Conservation (phyloP, 345 rosid genomes). For the Lenwebbia sp. region DNA sequence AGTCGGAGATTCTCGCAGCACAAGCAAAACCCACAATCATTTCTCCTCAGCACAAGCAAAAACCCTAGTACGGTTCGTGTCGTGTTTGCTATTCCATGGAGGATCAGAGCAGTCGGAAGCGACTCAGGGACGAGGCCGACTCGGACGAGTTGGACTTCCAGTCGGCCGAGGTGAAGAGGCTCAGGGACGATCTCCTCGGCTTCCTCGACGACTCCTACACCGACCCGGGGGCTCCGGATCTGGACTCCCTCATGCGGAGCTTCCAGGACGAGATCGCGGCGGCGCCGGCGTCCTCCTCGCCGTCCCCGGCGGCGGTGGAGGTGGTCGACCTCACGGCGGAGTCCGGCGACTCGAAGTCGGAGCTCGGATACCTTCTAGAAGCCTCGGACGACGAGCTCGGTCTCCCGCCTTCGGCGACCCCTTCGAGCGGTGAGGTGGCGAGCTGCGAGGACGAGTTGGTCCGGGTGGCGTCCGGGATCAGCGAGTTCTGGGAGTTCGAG, state of each 20-base stretch:
- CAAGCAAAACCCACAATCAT: background rate
- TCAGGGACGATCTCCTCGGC: conserved; percentile 28
- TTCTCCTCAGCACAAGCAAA: background rate
- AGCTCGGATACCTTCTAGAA: conserved; percentile 31
- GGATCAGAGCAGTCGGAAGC: conserved; percentile 19
- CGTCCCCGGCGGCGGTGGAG: background rate
- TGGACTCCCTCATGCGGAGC: conserved; percentile 37
- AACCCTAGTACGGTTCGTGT: background rate
- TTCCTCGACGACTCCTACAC: conserved; percentile 18
- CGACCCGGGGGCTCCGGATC: conserved; percentile 12
- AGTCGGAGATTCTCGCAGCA: background rate
- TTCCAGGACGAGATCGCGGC: conserved; percentile 31
- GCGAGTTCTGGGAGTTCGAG: conserved; percentile 24
- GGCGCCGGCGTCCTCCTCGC: background rate
- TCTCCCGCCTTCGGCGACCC: conserved; percentile 20
- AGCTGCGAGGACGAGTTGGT: conserved; percentile 3
- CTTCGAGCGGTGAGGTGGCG: conserved; percentile 2
- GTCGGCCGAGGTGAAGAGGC: conserved; percentile 27
- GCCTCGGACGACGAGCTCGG: conserved; percentile 54
- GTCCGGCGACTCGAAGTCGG: conserved; percentile 25
- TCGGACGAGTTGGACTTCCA: conserved; percentile 16
- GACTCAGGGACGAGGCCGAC: conserved; percentile 26
- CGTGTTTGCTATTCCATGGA: conserved; percentile 15
- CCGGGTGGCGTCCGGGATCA: conserved; percentile 12
- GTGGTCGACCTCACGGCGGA: conserved; percentile 21